These are phyloP conservation scores for Halophytophthora batemanensis DNA, from an alignment of 352 stramenopile species.

Conservation along the genomic window DNA sequence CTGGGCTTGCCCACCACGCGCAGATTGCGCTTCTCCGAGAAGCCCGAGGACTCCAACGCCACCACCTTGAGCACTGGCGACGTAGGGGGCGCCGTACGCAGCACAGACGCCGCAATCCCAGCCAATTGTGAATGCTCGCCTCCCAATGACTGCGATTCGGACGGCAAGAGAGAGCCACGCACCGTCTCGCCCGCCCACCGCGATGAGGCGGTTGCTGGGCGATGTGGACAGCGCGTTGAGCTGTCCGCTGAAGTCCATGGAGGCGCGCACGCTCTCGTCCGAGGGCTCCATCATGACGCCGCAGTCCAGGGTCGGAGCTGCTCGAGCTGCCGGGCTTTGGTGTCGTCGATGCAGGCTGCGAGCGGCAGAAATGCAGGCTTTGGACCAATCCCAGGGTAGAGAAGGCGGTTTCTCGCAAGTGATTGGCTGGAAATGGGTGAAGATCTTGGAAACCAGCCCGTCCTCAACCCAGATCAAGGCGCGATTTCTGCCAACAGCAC, in stretches of 20 bases:
- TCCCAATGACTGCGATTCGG: neutral
- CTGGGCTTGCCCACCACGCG: constrained; percentile 73
- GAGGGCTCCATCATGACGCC: constrained; percentile 32
- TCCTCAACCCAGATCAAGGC: neutral
- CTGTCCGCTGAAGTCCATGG: constrained; percentile 84
- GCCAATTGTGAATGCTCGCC: no score
- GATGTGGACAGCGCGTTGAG: constrained; percentile 84
- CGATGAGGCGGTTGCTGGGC: constrained; percentile 77
- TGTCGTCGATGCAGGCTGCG: constrained; percentile 9
- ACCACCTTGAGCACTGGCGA: constrained; percentile 79
- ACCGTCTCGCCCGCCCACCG: constrained; percentile 84
- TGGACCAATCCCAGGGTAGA: constrained; percentile 15
- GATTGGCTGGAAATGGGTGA: constrained; percentile 15
- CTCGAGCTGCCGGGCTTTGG: neutral
- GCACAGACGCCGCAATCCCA: neutral
- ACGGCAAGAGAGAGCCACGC: neutral
- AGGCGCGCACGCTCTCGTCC: constrained; percentile 64
- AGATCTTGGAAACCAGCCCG: neutral
- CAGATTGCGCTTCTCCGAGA: constrained; percentile 83
- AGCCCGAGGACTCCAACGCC: constrained; percentile 67
- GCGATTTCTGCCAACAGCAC: neutral
- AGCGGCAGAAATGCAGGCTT: constrained; percentile 8
- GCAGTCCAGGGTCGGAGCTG: neutral
- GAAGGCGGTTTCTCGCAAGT: neutral
- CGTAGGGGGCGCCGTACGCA: constrained; percentile 1